Base-by-base conservation (phyloP, 108 stramenopile genomes). In the Discostella pseudostelligera region DNA sequence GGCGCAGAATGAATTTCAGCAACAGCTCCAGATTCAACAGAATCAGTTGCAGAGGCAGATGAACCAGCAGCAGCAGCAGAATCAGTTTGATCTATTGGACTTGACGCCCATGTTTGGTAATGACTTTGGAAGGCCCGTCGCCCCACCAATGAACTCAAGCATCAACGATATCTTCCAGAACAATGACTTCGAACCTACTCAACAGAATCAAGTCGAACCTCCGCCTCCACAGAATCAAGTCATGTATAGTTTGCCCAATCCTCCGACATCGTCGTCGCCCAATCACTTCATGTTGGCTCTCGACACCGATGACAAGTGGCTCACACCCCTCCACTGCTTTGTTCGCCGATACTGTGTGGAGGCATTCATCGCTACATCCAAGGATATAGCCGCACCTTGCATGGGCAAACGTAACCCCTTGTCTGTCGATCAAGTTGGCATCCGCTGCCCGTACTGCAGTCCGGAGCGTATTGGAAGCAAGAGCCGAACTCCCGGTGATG, bases 271-370 rank as follows among this genome's bases (percentile, higher is more conserved):
- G 12, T 58, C 67, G 17, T 49, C 62, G 2, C 44, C 24, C 8
- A 61, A 76, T 36, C 67, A 59, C 76, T 78, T 87, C 48, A 78
- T 87, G 3, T 55, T 92, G 44, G 74, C 84, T 9, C 78, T 87
- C 76, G 60, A 73, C 20, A 60, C 72, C 17, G 91, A 92, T 60
- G 84, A 84, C 20, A 83, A 87, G 14, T 92, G 86, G 86, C 72
- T 92, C 14, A 92, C 91, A 1, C 88, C 88, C 19, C 76, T 92
- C 45, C 87, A 92, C 62, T 92, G 91, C 62, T 92, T 92, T 49
- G 85, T 92, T 17, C 86, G 91, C 22, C 59, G 56, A 11, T 81
- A 92, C 56, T 88, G 87, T 26, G 87, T 86, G 1, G 83, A 92
- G 59, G 84, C 86, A 7, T 92, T 92, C 57, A 76, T 83, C 12